Evolutionary conservation across 768 basidiomycete genomes (phyloP).

Genomic region (Cantharellus anzutake): DNA sequence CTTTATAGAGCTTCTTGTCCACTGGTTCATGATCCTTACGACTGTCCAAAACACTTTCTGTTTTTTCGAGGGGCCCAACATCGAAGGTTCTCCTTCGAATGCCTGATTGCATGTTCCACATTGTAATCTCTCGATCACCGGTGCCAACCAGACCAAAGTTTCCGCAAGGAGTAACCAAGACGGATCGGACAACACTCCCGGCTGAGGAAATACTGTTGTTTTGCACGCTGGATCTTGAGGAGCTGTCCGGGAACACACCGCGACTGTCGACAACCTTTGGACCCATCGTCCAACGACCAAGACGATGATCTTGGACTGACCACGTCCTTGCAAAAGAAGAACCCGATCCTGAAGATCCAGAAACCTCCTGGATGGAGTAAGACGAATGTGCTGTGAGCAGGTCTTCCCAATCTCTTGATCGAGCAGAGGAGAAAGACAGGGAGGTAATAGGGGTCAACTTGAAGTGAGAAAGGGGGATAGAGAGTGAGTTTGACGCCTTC

Average conservation of each 20-base stretch:
- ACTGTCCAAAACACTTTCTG: constrained; percentile 20
- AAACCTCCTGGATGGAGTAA: not conserved
- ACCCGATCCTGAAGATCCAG: constrained; percentile 19
- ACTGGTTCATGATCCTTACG: constrained; percentile 10
- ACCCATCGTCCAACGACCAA: constrained; percentile 26
- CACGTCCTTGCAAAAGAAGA: constrained; percentile 74
- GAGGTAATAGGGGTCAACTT: constrained; percentile 70
- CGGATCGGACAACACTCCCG: constrained; percentile 20
- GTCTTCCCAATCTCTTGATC: constrained; percentile 95
- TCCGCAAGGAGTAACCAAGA: constrained; percentile 84
- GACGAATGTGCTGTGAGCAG: constrained; percentile 67
- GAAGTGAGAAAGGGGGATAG: constrained; percentile 59
- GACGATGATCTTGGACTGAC: constrained; percentile 63
- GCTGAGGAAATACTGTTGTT: not conserved
- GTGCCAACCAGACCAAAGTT: constrained; percentile 84
- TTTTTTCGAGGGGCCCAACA: constrained; percentile 30
- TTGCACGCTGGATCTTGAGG: not conserved
- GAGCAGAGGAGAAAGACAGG: constrained; percentile 56
- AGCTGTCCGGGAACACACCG: not conserved
- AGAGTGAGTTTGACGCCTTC: constrained; percentile 61
- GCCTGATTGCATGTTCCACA: constrained; percentile 98
- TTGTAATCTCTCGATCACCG: constrained; percentile 56
- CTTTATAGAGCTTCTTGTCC: constrained; percentile 19
- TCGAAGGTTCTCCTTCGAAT: constrained; percentile 60
- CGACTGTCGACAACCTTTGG: not conserved